phyloP scores from a whole-genome alignment of 2,329 filamentous ascomycete species.

The Myriosclerotinia duriaeana region DNA sequence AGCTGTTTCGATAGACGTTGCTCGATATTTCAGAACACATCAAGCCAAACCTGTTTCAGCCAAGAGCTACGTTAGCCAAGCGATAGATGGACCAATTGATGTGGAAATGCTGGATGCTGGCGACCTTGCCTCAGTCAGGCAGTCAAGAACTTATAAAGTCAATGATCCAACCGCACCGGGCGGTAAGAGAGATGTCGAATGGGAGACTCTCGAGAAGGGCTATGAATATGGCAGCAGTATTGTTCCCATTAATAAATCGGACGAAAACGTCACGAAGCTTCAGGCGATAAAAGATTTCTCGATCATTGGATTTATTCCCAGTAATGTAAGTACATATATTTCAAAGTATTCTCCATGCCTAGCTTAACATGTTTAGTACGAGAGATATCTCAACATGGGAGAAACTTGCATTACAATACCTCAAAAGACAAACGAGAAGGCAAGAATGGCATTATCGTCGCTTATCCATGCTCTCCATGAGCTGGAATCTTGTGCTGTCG shows the following conservation, averaged over 20 bases:
- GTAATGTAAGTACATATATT: slow-evolving; percentile 27
- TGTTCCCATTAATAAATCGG: slow-evolving; percentile 82
- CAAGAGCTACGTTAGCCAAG: slow-evolving; percentile 67
- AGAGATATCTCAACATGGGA: slow-evolving; percentile 82
- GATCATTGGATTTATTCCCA: slow-evolving; percentile 82
- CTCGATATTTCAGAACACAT: slow-evolving; percentile 87
- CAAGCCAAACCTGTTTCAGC: slow-evolving; percentile 71
- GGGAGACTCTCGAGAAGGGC: slow-evolving; percentile 84
- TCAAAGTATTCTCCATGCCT: neutral
- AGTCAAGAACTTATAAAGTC: slow-evolving; percentile 76
- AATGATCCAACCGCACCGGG: slow-evolving; percentile 71
- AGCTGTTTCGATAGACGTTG: slow-evolving; percentile 79
- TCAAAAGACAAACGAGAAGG: slow-evolving; percentile 75
- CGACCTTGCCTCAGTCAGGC: slow-evolving; percentile 69
- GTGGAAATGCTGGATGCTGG: slow-evolving; percentile 46
- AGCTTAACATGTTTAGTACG: slow-evolving; percentile 56
- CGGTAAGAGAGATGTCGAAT: slow-evolving; percentile 77
- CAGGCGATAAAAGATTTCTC: slow-evolving; percentile 74
- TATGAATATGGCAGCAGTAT: slow-evolving; percentile 92
- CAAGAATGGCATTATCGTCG: slow-evolving; percentile 81
- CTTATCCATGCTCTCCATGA: slow-evolving; percentile 86
- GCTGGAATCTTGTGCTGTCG: slow-evolving; percentile 80
- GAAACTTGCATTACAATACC: slow-evolving; percentile 76
- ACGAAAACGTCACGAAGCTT: slow-evolving; percentile 84
- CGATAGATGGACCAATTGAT: slow-evolving; percentile 42